Base-by-base conservation (phyloP, 805 yeast genomes). In the Wickerhamiella occidentalis region DNA sequence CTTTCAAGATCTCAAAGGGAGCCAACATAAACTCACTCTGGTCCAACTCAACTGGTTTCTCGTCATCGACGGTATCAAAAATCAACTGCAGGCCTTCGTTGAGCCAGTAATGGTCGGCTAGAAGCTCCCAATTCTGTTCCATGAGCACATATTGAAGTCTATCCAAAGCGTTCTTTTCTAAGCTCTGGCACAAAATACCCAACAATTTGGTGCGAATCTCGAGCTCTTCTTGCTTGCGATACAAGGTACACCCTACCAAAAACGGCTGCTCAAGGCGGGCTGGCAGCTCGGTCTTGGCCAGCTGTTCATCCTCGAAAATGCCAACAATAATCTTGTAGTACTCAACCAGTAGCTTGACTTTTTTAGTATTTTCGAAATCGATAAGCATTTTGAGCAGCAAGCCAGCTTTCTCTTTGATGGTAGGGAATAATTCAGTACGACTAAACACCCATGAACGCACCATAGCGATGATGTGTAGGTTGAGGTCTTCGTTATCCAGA, bases 231-330 rank as follows among this genome's bases (percentile, higher is more conserved):
- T 49, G 48, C 5, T 55, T 40, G 40, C 38, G 42, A 15, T 46
- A 40, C 2, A 85, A 73, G 29, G 94, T 75, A 0, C 98, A 92
- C 30, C 98, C 99, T 8, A 86, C 90, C 58, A 92, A 69, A 64
- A 92, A 92, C 23, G 97, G 94, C 63, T 88, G 96, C 62, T 92
- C 99, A 85, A 92, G 80, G 49, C 98, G 72, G 13, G 87, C 90
- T 0, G 96, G 86, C 25, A 92, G 73, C 60, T 92, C 99, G 1
- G 95, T 80, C 55, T 86, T 77, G 21, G 83, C 77, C 57, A 87
- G 73, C 0, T 80, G 69, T 40, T 82, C 80, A 55, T 85, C 87
- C 55, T 82, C 85, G 64, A 90, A 94, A 21, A 92, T 80, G 56
- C 84, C 94, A 26, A 88, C 79, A 54, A 94, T 82, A 23, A 92